phyloP scores from a whole-genome alignment of 2,329 filamentous ascomycete genomes.

The Ceratocystiopsis sp. region DNA sequence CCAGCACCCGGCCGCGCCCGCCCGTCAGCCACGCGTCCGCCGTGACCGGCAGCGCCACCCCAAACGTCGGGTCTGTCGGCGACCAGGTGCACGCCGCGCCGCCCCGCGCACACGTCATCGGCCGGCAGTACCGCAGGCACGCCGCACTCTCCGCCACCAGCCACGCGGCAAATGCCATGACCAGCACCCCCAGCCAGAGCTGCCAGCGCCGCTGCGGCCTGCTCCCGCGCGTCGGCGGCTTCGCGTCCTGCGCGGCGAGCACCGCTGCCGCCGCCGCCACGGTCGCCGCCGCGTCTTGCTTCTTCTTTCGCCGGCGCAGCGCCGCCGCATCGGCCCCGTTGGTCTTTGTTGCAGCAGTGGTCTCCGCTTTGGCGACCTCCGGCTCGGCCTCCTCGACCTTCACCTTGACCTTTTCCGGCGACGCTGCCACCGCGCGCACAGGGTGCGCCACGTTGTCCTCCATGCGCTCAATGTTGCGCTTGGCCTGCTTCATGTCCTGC shows the following conservation, averaged over 20 bases:
- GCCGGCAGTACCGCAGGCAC: conserved; percentile 37
- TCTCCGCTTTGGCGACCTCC: neutral
- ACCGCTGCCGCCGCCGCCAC: neutral
- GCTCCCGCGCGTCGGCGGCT: no score
- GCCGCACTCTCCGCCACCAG: conserved; percentile 34
- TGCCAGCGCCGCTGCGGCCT: conserved; percentile 27
- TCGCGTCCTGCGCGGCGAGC: neutral
- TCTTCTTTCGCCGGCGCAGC: neutral
- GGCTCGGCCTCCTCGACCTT: conserved; percentile 1
- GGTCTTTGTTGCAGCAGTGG: neutral
- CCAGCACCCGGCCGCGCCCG: conserved; percentile 27
- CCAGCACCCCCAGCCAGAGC: conserved; percentile 29
- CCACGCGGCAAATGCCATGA: conserved; percentile 32
- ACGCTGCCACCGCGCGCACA: neutral
- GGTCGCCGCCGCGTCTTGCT: neutral
- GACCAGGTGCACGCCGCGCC: conserved; percentile 34
- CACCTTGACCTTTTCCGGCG: neutral
- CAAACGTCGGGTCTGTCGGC: conserved; percentile 40
- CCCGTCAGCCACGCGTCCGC: conserved; percentile 43
- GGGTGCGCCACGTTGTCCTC: conserved; percentile 31
- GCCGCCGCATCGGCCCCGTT: no score
- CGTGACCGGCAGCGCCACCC: conserved; percentile 43
- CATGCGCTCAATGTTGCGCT: conserved; percentile 40
- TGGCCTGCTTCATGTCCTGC: conserved; percentile 34
- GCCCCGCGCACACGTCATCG: conserved; percentile 27